phyloP scores from a whole-genome alignment of 345 rosid genomes.

The Pistacia vera region DNA sequence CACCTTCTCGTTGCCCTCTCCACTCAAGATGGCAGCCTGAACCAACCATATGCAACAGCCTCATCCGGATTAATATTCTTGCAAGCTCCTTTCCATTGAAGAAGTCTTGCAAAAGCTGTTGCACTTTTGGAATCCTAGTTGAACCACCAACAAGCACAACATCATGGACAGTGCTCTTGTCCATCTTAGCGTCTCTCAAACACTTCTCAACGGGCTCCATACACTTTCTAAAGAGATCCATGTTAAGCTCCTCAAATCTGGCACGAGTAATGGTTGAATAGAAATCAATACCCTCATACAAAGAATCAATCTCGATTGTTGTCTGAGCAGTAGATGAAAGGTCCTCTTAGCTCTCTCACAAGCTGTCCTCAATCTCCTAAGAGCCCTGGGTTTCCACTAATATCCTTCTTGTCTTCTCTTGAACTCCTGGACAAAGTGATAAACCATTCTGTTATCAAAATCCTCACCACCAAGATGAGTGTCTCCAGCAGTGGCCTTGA shows the following conservation, averaged over 20 bases:
- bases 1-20: constrained; percentile 80
- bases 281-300: constrained; percentile 76
- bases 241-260: constrained; percentile 67
- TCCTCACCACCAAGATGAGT: constrained; percentile 83
- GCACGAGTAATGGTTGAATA: constrained; percentile 70
- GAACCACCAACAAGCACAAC: constrained; percentile 74
- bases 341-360: constrained; percentile 79
- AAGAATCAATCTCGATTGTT: constrained; percentile 64
- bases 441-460: constrained; percentile 72
- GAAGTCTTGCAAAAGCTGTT: constrained; percentile 62
- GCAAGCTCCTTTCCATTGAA: constrained; percentile 81
- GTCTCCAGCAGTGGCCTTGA: constrained; percentile 78
- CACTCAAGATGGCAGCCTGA: constrained; percentile 77
- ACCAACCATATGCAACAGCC: constrained; percentile 85
- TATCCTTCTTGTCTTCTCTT: constrained; percentile 79
- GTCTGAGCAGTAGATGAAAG: constrained; percentile 70
- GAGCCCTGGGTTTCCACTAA: constrained; percentile 62
- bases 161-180: constrained; percentile 61
- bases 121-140: constrained; percentile 76
- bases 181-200: constrained; percentile 77
- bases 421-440: constrained; percentile 73
- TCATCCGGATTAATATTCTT: constrained; percentile 80
- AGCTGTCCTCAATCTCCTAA: constrained; percentile 70
- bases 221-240: constrained; percentile 72
- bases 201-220: constrained; percentile 81